These are phyloP conservation scores for Suillus ampliporus DNA, from an alignment of 768 basidiomycete species.

Conservation along the genomic window DNA sequence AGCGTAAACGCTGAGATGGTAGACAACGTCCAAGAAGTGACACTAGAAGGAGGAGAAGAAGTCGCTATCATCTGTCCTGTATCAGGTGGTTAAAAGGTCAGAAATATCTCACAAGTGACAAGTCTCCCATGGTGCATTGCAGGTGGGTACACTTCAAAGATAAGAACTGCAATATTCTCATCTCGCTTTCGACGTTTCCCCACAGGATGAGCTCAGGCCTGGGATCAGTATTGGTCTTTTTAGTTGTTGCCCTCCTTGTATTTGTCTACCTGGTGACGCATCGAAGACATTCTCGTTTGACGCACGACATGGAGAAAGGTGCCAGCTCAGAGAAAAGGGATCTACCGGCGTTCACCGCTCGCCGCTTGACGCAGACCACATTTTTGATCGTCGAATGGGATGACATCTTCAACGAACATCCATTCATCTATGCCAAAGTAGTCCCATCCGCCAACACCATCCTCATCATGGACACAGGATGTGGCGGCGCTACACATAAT, in stretches of 20 bases:
- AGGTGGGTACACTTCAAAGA: slow-evolving; percentile 1
- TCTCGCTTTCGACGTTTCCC: slow-evolving; percentile 7
- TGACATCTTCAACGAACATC: slow-evolving; percentile 56
- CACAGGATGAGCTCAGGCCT: slow-evolving; percentile 4
- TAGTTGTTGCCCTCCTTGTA: slow-evolving; percentile 11
- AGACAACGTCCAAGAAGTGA: slow-evolving; percentile 53
- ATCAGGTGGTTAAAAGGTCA: slow-evolving; percentile 64
- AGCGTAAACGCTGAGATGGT: slow-evolving; percentile 85
- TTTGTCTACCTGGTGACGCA: slow-evolving; percentile 9
- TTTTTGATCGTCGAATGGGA: slow-evolving; percentile 57
- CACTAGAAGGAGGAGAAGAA: slow-evolving; percentile 73
- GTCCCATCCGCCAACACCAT: slow-evolving; percentile 45
- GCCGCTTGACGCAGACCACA: slow-evolving; percentile 38
- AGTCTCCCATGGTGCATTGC: neutral
- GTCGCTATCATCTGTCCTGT: slow-evolving; percentile 84
- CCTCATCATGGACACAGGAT: slow-evolving; percentile 60
- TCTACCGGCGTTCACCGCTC: slow-evolving; percentile 41
- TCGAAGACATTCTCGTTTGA: slow-evolving; percentile 2
- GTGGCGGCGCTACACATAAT: slow-evolving; percentile 52
- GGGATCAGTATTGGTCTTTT: slow-evolving; percentile 6
- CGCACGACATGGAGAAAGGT: slow-evolving; percentile 21
- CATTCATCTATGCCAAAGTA: slow-evolving; percentile 59
- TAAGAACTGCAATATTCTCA: slow-evolving; percentile 10
- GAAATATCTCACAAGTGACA: slow-evolving; percentile 12
- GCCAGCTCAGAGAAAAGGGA: neutral